Conservation (phyloP, 768 basidiomycete species). For the Lactifluus echinatus region DNA sequence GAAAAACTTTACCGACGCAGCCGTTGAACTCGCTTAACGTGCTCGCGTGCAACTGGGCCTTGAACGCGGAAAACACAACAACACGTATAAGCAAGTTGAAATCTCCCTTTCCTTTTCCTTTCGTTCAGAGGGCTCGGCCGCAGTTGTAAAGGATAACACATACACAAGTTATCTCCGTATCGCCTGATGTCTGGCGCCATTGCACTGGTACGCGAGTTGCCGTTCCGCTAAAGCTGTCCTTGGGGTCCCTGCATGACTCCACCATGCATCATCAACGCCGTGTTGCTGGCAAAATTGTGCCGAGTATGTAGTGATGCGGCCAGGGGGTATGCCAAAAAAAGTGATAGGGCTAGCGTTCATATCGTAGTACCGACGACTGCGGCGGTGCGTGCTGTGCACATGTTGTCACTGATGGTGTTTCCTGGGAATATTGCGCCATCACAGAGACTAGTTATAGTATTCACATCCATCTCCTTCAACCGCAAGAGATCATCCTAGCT, state of each 20-base stretch:
- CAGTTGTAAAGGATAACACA: not conserved
- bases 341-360: not conserved
- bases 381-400: not conserved
- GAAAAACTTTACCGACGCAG: not conserved
- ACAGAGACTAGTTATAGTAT: not conserved
- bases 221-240: not conserved
- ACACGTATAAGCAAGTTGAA: not conserved
- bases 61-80: not conserved
- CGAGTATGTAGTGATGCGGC: not conserved
- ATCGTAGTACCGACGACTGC: not conserved
- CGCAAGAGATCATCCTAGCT: not conserved
- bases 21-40: not conserved
- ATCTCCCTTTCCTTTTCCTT: constrained; percentile 5
- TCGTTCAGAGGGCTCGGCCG: not conserved
- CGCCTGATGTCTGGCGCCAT: not conserved
- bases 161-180: not conserved
- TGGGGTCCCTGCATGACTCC: not conserved
- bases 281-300: not conserved
- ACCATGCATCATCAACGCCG: not conserved
- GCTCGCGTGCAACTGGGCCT: not conserved
- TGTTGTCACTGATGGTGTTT: not conserved
- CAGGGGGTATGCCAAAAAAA: not conserved
- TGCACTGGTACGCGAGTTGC: constrained; percentile 17
- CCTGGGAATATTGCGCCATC: not conserved
- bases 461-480: not conserved